Base-by-base conservation (phyloP, 2,329 filamentous ascomycete species). In the Ceratocystis variospora region DNA sequence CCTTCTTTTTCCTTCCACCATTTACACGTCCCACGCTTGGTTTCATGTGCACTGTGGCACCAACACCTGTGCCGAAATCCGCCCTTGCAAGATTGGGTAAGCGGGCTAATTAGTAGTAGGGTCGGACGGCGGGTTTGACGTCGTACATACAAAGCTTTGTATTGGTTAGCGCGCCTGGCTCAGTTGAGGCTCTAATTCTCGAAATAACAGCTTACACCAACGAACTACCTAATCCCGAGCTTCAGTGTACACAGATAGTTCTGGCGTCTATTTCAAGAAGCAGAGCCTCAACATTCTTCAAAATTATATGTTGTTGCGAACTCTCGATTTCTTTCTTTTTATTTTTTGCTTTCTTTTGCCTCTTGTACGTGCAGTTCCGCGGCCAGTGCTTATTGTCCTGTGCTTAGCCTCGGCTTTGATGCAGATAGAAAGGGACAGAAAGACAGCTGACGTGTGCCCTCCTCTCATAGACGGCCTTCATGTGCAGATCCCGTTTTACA, bases 401-500 rank as follows among this genome's bases (percentile, higher is more conserved):
- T 22, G 50, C 50, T 55, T 15, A 3, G 8, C 12, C 33, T 37
- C 33, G 33, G 33, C 33, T 37, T 37, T 37, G 33, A 37, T 37
- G 33, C 33, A 37, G 33, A 28, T 50, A 22, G 22, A 19, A 19
- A 19, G 15, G 46, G 53, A 31, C 53, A 33, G 17, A 12, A 7
- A 37, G 33, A 19, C 17, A 59, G 53, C 53, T 59, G 25, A 33
- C 53, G 28, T 59, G 33, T 59, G 53, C 53, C 8, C 6, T 22
- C n/a, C 50, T 48, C 45, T 19, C n/a, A 48, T 48, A 48, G n/a
- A 6, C n/a, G 19, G 19, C 22, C 25, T 25, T 59, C 53, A 33
- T 6, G 53, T 31, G 53, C 8, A 59, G 53, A 59, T 59, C 28
- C 1, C n/a, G 53, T 59, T 59, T 59, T 59, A 59, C 53, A 59